Evolutionary conservation across 2,329 filamentous ascomycete species (phyloP), one percentile per base, ranked within the genome.

Genomic region (Botrytis tulipae): DNA sequence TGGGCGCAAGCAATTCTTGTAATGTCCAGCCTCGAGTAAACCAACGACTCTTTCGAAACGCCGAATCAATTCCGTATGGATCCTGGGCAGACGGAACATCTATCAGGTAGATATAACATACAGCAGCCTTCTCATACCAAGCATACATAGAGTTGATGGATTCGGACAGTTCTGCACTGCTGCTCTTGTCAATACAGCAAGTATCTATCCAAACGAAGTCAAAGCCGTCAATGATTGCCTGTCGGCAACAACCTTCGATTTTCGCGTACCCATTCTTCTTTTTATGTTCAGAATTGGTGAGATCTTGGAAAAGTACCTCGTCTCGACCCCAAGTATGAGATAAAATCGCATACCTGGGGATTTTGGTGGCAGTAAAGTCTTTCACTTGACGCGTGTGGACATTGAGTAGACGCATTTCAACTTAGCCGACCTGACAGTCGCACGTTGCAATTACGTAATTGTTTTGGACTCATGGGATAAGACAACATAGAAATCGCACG

Each of bases 131-230:
- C 35, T 66, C 35, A 60, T 76, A 76, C 75, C 75, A 76, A 22
- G 61, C 25, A 29, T 65, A 76, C 70, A 76, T 76, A 4, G 57
- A 66, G 35, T 74, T 76, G 57, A 76, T 74, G 14, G 70, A 51
- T 62, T 75, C 72, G 22, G 69, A 70, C 8, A 76, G 42, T 40
- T 76, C 75, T 12, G 73, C 63, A 22, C 48, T 61, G 63, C 70
- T 74, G 18, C 57, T 69, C 65, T 76, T 76, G 51, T 76, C 75
- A 44, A 76, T 75, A 67, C 73, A 75, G 29, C 75, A 75, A 42
- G 74, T 75, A 67, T 76, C 74, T 51, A 75, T 75, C 74, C 70
- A 71, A 51, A 73, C 25, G 5, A 40, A 73, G 25, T 42, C 51
- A 35, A 32, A 54, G 32, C 22, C 7, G 37, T 69, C 65, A n/a